Percentiles rank a stretch among this genome's conserved stretches.
Evolutionary conservation across 352 stramenopile species (phyloP).

Genomic region (Pythium angustatum): DNA sequence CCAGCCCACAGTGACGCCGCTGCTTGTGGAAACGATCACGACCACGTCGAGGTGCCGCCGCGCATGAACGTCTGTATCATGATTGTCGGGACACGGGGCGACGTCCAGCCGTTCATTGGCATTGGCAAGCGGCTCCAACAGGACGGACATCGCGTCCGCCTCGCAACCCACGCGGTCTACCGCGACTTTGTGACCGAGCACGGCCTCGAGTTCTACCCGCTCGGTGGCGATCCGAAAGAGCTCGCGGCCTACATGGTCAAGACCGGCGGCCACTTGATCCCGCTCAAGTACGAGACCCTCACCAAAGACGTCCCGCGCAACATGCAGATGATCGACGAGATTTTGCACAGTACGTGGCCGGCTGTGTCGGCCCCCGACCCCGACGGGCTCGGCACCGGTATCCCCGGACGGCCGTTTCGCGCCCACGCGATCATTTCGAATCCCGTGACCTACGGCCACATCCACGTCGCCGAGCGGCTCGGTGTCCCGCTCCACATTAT

Average conservation of each 20-base stretch:
- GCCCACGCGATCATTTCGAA: slow-evolving; percentile 95
- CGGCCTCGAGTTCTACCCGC: slow-evolving; percentile 78
- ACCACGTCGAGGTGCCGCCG: slow-evolving; percentile 34
- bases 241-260: slow-evolving; percentile 92
- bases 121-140: slow-evolving; percentile 83
- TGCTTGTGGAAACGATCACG: too few relatives aligned
- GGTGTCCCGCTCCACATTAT: slow-evolving; percentile 94
- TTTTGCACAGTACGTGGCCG: slow-evolving; percentile 87
- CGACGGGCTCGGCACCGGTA: slow-evolving; percentile 49
- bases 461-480: slow-evolving; percentile 92
- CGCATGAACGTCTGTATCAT: slow-evolving; percentile 86
- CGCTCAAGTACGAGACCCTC: slow-evolving; percentile 60
- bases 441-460: slow-evolving; percentile 90
- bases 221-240: slow-evolving; percentile 75
- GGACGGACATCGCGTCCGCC: slow-evolving; percentile 88
- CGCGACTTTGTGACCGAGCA: slow-evolving; percentile 81
- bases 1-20: neutral
- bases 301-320: slow-evolving; percentile 71
- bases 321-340: slow-evolving; percentile 90
- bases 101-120: slow-evolving; percentile 85
- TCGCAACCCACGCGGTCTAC: slow-evolving; percentile 91
- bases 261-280: slow-evolving; percentile 76
- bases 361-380: slow-evolving; percentile 47
- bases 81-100: slow-evolving; percentile 86
- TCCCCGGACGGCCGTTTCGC: slow-evolving; percentile 62